Percentiles rank a stretch among this genome's conserved stretches.
Conservation (phyloP, 163 green algal species). For the Volvox carteri region DNA sequence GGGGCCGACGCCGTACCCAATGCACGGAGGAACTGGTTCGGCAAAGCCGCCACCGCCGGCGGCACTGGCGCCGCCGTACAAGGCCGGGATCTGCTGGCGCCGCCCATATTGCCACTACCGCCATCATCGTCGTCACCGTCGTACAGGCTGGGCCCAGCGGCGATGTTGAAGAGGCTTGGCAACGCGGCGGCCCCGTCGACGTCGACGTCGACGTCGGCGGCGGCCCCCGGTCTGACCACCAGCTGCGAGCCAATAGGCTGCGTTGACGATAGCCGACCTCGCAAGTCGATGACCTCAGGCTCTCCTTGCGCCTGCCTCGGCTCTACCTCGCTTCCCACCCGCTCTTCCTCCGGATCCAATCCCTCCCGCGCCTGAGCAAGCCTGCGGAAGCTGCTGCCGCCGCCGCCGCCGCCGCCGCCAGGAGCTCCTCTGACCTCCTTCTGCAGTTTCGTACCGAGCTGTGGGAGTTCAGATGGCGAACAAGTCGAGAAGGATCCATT, state of each 20-base stretch:
- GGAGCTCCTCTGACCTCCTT: too few species aligned
- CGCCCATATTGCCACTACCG: not conserved
- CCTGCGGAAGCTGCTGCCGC: not conserved
- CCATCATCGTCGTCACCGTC: not conserved
- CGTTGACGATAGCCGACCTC: not conserved
- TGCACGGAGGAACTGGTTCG: too few species aligned
- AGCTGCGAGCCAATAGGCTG: too few species aligned
- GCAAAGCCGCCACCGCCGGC: not conserved
- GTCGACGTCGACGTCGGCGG: too few species aligned
- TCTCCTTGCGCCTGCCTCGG: not conserved
- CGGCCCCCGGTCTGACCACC: too few species aligned
- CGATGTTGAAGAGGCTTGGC: slow-evolving; percentile 23
- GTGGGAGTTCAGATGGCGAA: too few species aligned
- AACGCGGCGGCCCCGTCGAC: not conserved
- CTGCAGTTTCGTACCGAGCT: too few species aligned
- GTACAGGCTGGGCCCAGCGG: not conserved
- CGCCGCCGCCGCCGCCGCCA: too few species aligned
- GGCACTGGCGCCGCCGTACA: not conserved
- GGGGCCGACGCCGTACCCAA: not conserved
- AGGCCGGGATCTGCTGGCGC: not conserved
- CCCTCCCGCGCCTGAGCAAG: too few species aligned
- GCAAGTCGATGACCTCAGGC: slow-evolving; percentile 32
- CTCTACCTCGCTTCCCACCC: not conserved
- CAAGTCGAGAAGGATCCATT: too few species aligned
- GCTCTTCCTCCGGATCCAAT: not conserved